Evolutionary conservation across 2,329 filamentous ascomycete species (phyloP).

Genomic region (Fusarium annulatum): DNA sequence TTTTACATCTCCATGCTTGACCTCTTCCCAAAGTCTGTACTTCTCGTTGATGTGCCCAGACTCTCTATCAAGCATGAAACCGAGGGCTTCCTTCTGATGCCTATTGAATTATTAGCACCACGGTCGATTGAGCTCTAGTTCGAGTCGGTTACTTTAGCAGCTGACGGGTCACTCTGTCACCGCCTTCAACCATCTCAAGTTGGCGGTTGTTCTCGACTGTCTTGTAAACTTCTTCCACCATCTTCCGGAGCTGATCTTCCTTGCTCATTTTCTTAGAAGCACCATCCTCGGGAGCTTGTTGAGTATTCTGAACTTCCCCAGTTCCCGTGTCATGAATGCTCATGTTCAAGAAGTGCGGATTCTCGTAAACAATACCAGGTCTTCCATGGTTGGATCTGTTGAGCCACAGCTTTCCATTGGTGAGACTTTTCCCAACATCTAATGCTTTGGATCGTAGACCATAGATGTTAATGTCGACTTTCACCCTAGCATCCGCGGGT

Average conservation of each 20-base stretch:
- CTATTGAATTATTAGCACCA: background rate
- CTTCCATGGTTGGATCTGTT: background rate
- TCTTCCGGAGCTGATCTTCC: conserved; percentile 13
- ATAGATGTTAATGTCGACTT: conserved; percentile 8
- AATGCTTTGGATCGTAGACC: background rate
- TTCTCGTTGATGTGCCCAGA: conserved; percentile 3
- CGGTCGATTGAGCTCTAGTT: fast-evolving
- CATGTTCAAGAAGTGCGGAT: conserved; percentile 5
- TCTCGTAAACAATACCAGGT: background rate
- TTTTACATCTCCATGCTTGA: fast-evolving
- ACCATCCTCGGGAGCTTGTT: too few species aligned
- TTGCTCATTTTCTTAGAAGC: background rate
- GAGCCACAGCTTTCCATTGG: conserved; percentile 3
- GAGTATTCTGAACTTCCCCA: too few species aligned
- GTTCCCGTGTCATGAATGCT: too few species aligned
- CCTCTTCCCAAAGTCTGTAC: conserved; percentile 6
- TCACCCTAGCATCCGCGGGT: background rate
- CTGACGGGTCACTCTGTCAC: background rate
- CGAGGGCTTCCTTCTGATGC: conserved; percentile 15
- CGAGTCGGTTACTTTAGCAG: background rate
- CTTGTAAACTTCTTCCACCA: conserved; percentile 8
- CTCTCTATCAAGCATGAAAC: conserved; percentile 11
- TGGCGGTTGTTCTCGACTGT: conserved; percentile 13
- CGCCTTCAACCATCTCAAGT: conserved; percentile 3
- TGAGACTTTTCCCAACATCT: background rate